phyloP scores from a whole-genome alignment of 2,329 filamentous ascomycete species.

The Fusarium hostae region DNA sequence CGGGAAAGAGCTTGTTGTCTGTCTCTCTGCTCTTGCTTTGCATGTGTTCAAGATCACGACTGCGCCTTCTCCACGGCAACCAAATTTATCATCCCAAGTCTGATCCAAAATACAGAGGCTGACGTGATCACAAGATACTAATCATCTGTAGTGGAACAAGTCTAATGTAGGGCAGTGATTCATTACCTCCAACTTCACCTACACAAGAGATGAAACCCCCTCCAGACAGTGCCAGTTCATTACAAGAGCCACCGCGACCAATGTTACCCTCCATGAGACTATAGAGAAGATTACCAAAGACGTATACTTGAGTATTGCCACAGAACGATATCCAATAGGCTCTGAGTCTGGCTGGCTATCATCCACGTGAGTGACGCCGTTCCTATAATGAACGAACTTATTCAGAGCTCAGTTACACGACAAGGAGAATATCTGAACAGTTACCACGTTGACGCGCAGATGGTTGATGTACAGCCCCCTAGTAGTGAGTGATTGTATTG shows the following conservation, averaged over 20 bases:
- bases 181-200: conserved; percentile 3
- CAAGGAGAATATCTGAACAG: not conserved
- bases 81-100: not conserved
- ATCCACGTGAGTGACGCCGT: not conserved
- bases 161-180: conserved; percentile 12
- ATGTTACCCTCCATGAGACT: not conserved
- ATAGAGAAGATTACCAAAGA: not conserved
- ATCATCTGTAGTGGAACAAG: conserved; percentile 20
- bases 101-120: not conserved
- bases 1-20: conserved; percentile 6
- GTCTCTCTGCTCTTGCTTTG: conserved; percentile 1
- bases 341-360: not conserved
- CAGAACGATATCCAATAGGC: not conserved
- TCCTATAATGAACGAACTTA: not conserved
- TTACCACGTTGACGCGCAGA: not conserved
- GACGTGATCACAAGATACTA: not conserved
- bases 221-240: not conserved
- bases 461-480: conserved; percentile 16
- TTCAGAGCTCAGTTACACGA: conserved; percentile 8
- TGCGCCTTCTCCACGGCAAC: conserved; percentile 6
- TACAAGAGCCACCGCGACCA: not conserved
- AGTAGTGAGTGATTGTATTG: conserved; percentile 22
- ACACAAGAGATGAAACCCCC: not conserved
- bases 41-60: not conserved
- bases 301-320: too few relatives aligned